Base-by-base conservation (phyloP, 2,329 filamentous ascomycete species). In the Sclerotinia nivalis region DNA sequence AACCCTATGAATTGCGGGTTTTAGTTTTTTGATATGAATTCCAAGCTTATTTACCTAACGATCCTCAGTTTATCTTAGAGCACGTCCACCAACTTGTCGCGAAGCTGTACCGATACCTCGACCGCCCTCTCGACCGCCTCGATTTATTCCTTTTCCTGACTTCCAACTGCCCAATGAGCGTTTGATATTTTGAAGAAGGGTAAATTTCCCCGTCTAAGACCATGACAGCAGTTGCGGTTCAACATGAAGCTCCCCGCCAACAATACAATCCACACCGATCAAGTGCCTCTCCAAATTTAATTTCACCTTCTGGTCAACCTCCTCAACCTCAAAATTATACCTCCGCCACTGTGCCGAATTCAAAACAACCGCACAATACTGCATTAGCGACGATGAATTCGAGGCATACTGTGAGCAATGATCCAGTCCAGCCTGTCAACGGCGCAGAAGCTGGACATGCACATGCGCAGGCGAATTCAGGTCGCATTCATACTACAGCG, bases 171-270 rank as follows among this genome's bases (percentile, higher is more conserved):
- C 70, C 43, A 70, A 77, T 76, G 76, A 73, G 61, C 64, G 68
- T 56, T 69, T 65, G 37, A 70, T 20, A 54, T 62, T 62, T 56
- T 66, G 74, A 73, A 76, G 70, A 70, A 76, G 73, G 70, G 64
- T 62, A 64, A 54, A 68, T 72, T 75, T 71, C 72, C 73, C 58
- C 68, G 64, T 40, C 58, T 58, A 61, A 73, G 71, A 76, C 68
- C n/a, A 79, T 79, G 78, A 79, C 78, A 47, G 78, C 78, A 58
- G 76, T 79, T 49, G 76, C 75, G 66, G 74, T 76, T 65, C 77
- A 77, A 66, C 60, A 69, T 55, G 75, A 74, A 52, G 66, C 75
- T 70, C 74, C 73, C 60, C 73, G 73, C 64, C 76, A 75, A 68
- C 77, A 76, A 71, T 75, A 76, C 61, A 75, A 73, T 58, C 72